These are phyloP conservation scores for Dichotomopilus funicola DNA, from an alignment of 2,329 filamentous ascomycete species.

Conservation along the genomic window DNA sequence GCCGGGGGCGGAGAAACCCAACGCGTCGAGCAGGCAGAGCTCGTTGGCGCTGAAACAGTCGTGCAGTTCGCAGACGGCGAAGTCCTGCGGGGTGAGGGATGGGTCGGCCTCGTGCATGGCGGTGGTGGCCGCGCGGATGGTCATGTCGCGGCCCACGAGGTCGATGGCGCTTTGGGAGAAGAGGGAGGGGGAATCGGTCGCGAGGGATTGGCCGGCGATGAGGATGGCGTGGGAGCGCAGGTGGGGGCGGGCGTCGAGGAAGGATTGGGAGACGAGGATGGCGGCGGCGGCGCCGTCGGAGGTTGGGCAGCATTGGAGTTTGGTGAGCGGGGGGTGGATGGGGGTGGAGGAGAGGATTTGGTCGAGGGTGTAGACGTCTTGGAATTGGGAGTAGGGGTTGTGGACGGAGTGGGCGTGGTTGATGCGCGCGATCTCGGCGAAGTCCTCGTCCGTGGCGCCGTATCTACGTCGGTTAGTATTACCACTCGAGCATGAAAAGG, in stretches of 20 bases:
- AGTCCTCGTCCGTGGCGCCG: constrained; percentile 77
- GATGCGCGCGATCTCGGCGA: constrained; percentile 87
- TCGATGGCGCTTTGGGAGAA: constrained; percentile 81
- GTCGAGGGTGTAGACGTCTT: constrained; percentile 80
- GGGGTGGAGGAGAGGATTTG: constrained; percentile 69
- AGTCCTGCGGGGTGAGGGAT: constrained; percentile 54
- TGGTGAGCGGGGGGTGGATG: constrained; percentile 84
- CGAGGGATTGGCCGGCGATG: constrained; percentile 79
- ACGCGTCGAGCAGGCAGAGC: constrained; percentile 81
- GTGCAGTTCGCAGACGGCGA: constrained; percentile 85
- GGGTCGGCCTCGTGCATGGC: constrained; percentile 67
- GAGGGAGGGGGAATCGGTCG: constrained; percentile 74
- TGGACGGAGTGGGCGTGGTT: constrained; percentile 83
- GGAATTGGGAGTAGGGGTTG: constrained; percentile 96
- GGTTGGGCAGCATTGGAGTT: constrained; percentile 97
- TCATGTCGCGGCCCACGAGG: constrained; percentile 85
- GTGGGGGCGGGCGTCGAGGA: constrained; percentile 78
- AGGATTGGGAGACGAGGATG: constrained; percentile 80
- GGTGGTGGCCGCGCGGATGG: constrained; percentile 57
- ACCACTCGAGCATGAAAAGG: too few relatives aligned
- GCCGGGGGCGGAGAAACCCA: constrained; percentile 70
- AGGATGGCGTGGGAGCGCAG: constrained; percentile 76
- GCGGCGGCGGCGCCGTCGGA: constrained; percentile 88
- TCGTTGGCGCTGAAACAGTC: constrained; percentile 97
- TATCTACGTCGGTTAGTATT: constrained; percentile 45